Evolutionary conservation across 441 rosid genomes (phyloP), one percentile per base, ranked within the genome.

Genomic region (Erysimum pusillum): DNA sequence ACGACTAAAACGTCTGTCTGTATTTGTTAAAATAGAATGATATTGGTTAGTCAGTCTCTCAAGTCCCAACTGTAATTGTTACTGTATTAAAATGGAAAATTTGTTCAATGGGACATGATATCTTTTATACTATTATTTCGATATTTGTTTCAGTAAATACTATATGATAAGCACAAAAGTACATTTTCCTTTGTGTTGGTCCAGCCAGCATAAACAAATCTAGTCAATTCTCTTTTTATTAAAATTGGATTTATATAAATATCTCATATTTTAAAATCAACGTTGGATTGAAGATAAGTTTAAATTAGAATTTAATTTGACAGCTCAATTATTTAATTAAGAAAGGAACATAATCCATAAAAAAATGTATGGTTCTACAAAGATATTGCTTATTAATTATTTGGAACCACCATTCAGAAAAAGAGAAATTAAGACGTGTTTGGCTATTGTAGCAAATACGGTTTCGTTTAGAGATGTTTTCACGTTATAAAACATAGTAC

Each of bases 381-480:
- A 69, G 64, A 62, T 62, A 69, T 45, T 69, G 71, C 64, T 69
- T 54, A 54, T 69, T 63, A 63, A 63, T 63, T 63, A 22, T 22
- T 46, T 36, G 64, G 65, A 76, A 76, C 69, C 41, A 61, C 31
- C 64, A 60, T 61, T 44, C 48, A 42, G 22, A 54, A 25, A 25
- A 25, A 25, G 28, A 25, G 28, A 65, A 76, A 69, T 42, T 35
- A 69, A 54, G 80, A 76, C 80, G 80, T 76, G 66, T 69, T 69
- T 63, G 80, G 65, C 52, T 69, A 69, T 76, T 69, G 15, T 63
- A 22, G 35, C 58, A 45, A 35, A 35, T 20, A 69, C 46, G 59
- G 65, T n/a, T 34, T 76, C 70, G 7, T 62, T 22, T 52, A 42
- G 32, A 25, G 14, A 52, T 76, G 64, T 20, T 52, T 76, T 53